phyloP scores from a whole-genome alignment of 805 yeast genomes.

The Pichia exigua region DNA sequence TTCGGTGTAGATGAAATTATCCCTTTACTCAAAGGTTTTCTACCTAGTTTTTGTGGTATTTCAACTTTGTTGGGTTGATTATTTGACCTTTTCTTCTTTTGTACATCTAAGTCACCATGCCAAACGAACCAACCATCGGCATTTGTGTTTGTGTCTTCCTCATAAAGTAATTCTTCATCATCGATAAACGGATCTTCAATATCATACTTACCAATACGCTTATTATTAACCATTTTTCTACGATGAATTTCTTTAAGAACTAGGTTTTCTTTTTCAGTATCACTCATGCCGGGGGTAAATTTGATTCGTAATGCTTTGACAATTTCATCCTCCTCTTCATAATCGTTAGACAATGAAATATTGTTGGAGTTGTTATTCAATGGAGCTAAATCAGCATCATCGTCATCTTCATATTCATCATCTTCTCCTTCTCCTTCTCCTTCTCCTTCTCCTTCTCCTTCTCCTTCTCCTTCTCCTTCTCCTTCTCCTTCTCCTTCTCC shows the following conservation, averaged over 20 bases:
- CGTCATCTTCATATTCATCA: slow-evolving; percentile 27
- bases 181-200: slow-evolving; percentile 92
- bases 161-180: slow-evolving; percentile 87
- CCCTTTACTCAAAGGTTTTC: background rate
- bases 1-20: background rate
- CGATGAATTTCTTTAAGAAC: slow-evolving; percentile 26
- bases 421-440: slow-evolving; percentile 33
- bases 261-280: slow-evolving; percentile 27
- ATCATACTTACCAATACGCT: slow-evolving; percentile 87
- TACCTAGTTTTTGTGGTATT: slow-evolving; percentile 8
- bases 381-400: slow-evolving; percentile 31
- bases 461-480: slow-evolving; percentile 34
- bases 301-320: slow-evolving; percentile 23
- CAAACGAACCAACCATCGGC: slow-evolving; percentile 94
- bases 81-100: slow-evolving; percentile 19
- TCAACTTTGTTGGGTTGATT: background rate
- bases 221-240: slow-evolving; percentile 43
- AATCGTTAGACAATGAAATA: slow-evolving; percentile 18
- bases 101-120: slow-evolving; percentile 82
- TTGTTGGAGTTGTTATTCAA: background rate
- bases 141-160: slow-evolving; percentile 86
- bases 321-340: slow-evolving; percentile 26
- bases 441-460: background rate
- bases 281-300: slow-evolving; percentile 27
- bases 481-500: slow-evolving; percentile 22